These are phyloP conservation scores for Hypoxylon intermedium DNA, from an alignment of 495 filamentous ascomycete species.

Conservation along the genomic window DNA sequence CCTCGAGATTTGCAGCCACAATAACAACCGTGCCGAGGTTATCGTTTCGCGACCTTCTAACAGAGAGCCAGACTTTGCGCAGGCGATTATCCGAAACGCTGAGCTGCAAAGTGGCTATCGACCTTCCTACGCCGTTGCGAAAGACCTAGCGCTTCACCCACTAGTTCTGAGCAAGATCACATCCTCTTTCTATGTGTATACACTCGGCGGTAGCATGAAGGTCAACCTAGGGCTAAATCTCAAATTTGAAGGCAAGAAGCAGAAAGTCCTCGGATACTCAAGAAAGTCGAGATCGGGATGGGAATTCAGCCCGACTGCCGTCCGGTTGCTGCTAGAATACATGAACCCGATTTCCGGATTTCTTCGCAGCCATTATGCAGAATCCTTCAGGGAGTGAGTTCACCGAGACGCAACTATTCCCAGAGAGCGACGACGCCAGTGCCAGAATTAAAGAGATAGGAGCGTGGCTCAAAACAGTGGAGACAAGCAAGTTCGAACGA, in stretches of 20 bases:
- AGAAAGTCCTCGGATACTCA: conserved; percentile 96
- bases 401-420: conserved; percentile 83
- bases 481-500: conserved; percentile 88
- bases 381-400: conserved; percentile 60
- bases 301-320: conserved; percentile 91
- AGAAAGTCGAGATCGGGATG: conserved; percentile 83
- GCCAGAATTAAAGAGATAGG: conserved; percentile 84
- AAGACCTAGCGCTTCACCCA: conserved; percentile 78
- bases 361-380: conserved; percentile 83
- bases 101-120: conserved; percentile 75
- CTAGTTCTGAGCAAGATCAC: conserved; percentile 95
- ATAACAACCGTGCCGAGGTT: conserved; percentile 74
- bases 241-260: conserved; percentile 93
- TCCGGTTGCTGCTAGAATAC: conserved; percentile 81
- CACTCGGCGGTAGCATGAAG: conserved; percentile 69
- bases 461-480: conserved; percentile 87
- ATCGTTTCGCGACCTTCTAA: conserved; percentile 71
- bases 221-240: conserved; percentile 94
- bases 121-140: conserved; percentile 86
- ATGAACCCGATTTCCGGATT: conserved; percentile 94
- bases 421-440: conserved; percentile 67
- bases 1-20: conserved; percentile 79
- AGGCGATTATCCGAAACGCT: conserved; percentile 68
- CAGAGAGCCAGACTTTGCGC: conserved; percentile 82
- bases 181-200: conserved; percentile 83